Evolutionary conservation across 371 early-diverging fungal genomes (phyloP), one percentile per base, ranked within the genome.

Genomic region (Nematocida homosporus): DNA sequence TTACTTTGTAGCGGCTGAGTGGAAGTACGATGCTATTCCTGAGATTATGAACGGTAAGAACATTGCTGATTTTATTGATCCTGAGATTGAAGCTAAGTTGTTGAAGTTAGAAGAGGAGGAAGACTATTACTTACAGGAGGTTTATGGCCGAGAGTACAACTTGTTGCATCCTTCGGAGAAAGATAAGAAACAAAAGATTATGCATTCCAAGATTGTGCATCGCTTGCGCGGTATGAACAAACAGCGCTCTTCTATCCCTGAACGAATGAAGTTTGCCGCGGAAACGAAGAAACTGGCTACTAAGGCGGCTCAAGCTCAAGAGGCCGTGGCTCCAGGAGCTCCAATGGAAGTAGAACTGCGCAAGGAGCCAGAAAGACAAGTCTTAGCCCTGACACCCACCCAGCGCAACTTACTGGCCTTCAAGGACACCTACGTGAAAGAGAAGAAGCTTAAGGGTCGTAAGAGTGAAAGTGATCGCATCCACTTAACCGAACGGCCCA

Each of bases 41-140:
- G 99, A 99, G 86, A 92, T 99, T 85, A 89, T 92, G 88, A 91
- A 98, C 81, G 99, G 99, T 80, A 93, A 93, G 87, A 99, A 99
- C 86, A 89, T 99, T 44, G 91, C 93, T 41, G 99, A 99, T 87
- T 97, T 95, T 84, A 86, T 97, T 81, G 98, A 97, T 87, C 87
- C 92, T 48, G 78, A 81, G 23, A 81, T 82, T 54, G 92, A 90
- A 82, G 91, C 90, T 83, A 90, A 90, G 79, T 86, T 99, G 79
- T 90, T 90, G 41, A 92, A 90, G 66, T 87, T 97, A 57, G 97
- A 97, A 85, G 88, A 90, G 76, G 95, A 95, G 84, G 97, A 95
- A 86, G 95, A 94, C 38, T 50, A 66, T 54, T 78, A 79, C 53
- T 55, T 77, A 37, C 56, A 60, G 64, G 66, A 78, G 29, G 60